Evolutionary conservation across 2,329 filamentous ascomycete genomes (phyloP), one percentile per base, ranked within the genome.

Genomic region (Phaeosphaeriaceae sp.): DNA sequence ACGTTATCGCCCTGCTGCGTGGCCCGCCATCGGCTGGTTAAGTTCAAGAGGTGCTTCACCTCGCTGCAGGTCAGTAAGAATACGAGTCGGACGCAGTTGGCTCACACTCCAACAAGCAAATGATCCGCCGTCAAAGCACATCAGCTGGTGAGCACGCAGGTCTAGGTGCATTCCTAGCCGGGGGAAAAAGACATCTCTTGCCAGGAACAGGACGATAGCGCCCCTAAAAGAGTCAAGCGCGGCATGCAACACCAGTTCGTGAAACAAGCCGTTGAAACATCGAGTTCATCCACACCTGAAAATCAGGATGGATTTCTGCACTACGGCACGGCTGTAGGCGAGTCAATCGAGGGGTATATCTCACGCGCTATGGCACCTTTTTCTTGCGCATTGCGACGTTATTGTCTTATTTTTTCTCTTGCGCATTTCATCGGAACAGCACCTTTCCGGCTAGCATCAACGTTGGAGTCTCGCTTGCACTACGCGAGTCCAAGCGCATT

Each of bases 221-320:
- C 17, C 11, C 56, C 53, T 22, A 26, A 58, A 63, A 32, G 11
- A 54, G 62, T 44, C 55, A 62, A 58, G 64, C 49, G 55, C 47
- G 26, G 30, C 24, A 40, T n/a, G 43, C 40, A 28, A 35, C 47
- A 47, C 26, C 48, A 46, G 32, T 19, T 19, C 43, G 19, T 67
- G 67, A 70, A 70, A 70, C 67, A 47, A 42, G 49, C 32, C 54
- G 49, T 60, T 65, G 65, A 70, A 70, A 69, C 66, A 62, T 56
- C 52, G 60, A 59, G 47, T 49, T 56, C 51, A 40, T 55, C 55
- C 61, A 59, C 46, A 40, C 47, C 48, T 53, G 50, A 26, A 47
- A 48, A 48, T 47, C 49, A 49, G 32, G 53, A 53, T 42, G 35
- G n/a, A 26, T 44, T 52, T 50, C 35, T 40, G 35, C 35, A 40